Conservation (phyloP, 768 basidiomycete genomes). For the Mycena kentingensis region DNA sequence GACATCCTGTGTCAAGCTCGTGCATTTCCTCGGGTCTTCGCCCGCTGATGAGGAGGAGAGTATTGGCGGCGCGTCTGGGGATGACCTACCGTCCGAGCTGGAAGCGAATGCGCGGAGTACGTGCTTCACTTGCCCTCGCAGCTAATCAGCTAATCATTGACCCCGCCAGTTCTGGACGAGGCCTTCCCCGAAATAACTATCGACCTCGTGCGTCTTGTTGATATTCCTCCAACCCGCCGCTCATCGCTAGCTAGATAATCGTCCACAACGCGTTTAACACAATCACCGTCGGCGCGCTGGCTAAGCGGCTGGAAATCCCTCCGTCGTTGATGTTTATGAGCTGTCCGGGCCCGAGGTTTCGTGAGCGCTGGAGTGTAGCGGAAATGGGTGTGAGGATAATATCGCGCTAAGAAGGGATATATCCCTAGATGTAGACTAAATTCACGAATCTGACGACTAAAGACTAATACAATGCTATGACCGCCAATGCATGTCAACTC, state of each 20-base stretch:
- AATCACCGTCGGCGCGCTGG: slow-evolving; percentile 48
- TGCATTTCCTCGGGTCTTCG: slow-evolving; percentile 64
- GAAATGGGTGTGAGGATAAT: slow-evolving; percentile 59
- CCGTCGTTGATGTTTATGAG: slow-evolving; percentile 64
- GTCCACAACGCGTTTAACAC: slow-evolving; percentile 49
- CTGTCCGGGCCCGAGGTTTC: slow-evolving; percentile 55
- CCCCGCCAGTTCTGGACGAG: slow-evolving; percentile 35
- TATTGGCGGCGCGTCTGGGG: not conserved
- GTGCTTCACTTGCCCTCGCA: slow-evolving; percentile 13
- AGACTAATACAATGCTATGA: too few relatives aligned
- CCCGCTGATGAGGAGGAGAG: slow-evolving; percentile 42
- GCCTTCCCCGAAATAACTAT: slow-evolving; percentile 67
- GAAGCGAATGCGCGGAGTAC: slow-evolving; percentile 70
- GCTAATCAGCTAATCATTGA: not conserved
- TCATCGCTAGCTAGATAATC: slow-evolving; percentile 38
- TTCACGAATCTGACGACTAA: too few relatives aligned
- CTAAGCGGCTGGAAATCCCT: slow-evolving; percentile 50
- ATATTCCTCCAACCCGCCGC: not conserved
- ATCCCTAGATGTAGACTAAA: too few relatives aligned
- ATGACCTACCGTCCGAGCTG: slow-evolving; percentile 62
- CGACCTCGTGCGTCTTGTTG: slow-evolving; percentile 50
- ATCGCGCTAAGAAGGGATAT: too few relatives aligned
- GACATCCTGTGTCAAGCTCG: slow-evolving; percentile 66
- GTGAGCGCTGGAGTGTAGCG: slow-evolving; percentile 40
- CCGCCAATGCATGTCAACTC: too few relatives aligned